Base-by-base conservation (phyloP, 1,139 yeast species). In the Suhomyces kunorum region DNA sequence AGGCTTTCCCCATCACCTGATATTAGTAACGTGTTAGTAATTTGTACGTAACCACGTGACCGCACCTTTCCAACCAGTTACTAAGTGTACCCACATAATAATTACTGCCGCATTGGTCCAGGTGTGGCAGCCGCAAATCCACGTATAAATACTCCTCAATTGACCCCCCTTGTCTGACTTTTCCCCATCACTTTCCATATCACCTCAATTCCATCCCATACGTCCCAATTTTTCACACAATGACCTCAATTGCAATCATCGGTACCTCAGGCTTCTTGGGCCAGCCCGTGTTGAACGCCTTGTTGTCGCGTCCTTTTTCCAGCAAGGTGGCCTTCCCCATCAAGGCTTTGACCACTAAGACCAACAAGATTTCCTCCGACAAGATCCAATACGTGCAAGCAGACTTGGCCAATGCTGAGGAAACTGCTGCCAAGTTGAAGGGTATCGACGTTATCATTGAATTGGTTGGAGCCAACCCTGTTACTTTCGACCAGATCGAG, bases 241-340 rank as follows among this genome's bases (percentile, higher is more conserved):
- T 38, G 42, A 19, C 36, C 29, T 41, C 69, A 33, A 59, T 81
- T 49, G 86, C 82, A 24, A 57, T 81, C 40, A 54, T 76, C 44
- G 86, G 87, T 29, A 53, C 71, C 36, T 65, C 70, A 43, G 87
- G 87, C 23, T 47, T 59, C 46, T 61, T 81, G 34, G 85, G 83
- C 25, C 53, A 61, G 42, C 76, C 78, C 33, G 61, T 68, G 15
- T 40, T 80, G 26, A 62, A 61, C 2, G 80, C 81, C 4, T 59
- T 80, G 35, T 52, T 68, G 8, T 64, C 75, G 6, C 55, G 69
- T n/a, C 47, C 60, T 13, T 78, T 79, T 52, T 61, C 63, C 14
- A 60, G 60, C 42, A 73, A 75, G 47, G 57, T 74, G 46, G 46
- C 65, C 8, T 63, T 66, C 33, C 87, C 87, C 22, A 61, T 81